Evolutionary conservation across 1,284 basidiomycete genomes (phyloP).

Genomic region (Farysia itapuensis): DNA sequence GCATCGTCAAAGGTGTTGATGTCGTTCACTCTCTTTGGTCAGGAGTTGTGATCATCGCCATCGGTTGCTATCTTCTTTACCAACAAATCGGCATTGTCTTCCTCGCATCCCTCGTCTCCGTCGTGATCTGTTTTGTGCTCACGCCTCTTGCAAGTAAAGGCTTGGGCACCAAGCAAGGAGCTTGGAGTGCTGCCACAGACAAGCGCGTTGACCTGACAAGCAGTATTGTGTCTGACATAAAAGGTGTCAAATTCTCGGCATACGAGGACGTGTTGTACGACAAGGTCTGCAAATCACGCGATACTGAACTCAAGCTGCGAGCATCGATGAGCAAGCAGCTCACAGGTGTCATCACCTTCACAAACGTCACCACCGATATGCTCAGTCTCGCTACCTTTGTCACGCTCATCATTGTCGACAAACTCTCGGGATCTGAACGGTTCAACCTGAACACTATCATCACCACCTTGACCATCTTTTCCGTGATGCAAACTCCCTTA

Average conservation of each 20-base stretch:
- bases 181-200: slow-evolving; percentile 43
- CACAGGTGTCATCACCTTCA: slow-evolving; percentile 16
- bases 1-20: slow-evolving; percentile 36
- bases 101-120: slow-evolving; percentile 34
- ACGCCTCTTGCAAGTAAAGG: slow-evolving; percentile 32
- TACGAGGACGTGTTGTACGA: slow-evolving; percentile 39
- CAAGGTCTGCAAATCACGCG: slow-evolving; percentile 32
- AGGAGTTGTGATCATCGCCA: slow-evolving; percentile 31
- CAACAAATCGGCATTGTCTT: slow-evolving; percentile 39
- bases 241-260: slow-evolving; percentile 50
- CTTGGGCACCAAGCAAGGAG: slow-evolving; percentile 33
- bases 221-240: slow-evolving; percentile 43
- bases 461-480: slow-evolving; percentile 44
- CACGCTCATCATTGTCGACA: slow-evolving; percentile 33
- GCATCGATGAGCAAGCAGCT: slow-evolving; percentile 16
- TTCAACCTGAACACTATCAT: slow-evolving; percentile 46
- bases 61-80: slow-evolving; percentile 48
- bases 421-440: slow-evolving; percentile 15
- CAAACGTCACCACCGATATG: slow-evolving; percentile 23
- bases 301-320: slow-evolving; percentile 25
- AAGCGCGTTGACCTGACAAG: slow-evolving; percentile 41
- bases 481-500: slow-evolving; percentile 37
- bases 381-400: slow-evolving; percentile 33
- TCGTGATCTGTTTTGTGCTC: slow-evolving; percentile 27
- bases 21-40: slow-evolving; percentile 45